Base-by-base conservation (phyloP, 2,329 filamentous ascomycete genomes). In the Ophiostoma quercus region DNA sequence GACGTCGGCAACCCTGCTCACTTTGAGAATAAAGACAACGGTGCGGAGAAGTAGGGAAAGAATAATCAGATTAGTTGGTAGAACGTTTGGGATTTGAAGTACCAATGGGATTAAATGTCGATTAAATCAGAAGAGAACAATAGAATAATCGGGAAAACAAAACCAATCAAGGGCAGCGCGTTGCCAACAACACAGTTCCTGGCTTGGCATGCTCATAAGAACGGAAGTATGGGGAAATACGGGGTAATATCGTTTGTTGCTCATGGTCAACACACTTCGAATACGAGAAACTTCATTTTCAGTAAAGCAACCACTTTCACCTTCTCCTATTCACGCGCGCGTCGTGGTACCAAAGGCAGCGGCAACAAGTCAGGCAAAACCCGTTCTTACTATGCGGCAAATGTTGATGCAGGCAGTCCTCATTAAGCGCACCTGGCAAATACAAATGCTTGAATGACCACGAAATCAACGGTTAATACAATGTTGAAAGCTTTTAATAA, bases 31-130 rank as follows among this genome's bases (percentile, higher is more conserved):
- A 57, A 57, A 25, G 51, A 57, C 51, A 25, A 57, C 51, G 51
- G 51, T 57, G 51, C 51, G 51, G 51, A 57, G 51, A 57, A 57
- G 51, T 14, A 57, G 47, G n/a, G 19, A 54, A 54, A 54, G 47
- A 22, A 29, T 29, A 29, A 29, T 29, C 25, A 19, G 19, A 54
- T 8, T 9, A 54, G 19, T 8, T 34, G 25, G 25, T 34, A 34
- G 8, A 8, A 34, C 8, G 1, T 34, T 34, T 34, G 4, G 34
- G 34, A 34, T 34, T 8, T 34, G 34, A 34, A 8, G 3, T 34
- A 34, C 8, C 1, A 34, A 34, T 8, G 34, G 6, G 47, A n/a
- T 22, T 9, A 54, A 54, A 54, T 54, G 4, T 34, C 8, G 34
- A 34, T 34, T 34, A 34, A 6, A 6, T 6, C 34, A 34, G 34